Evolutionary conservation across 768 basidiomycete species (phyloP).

Genomic region (Phylloporus arenicola): DNA sequence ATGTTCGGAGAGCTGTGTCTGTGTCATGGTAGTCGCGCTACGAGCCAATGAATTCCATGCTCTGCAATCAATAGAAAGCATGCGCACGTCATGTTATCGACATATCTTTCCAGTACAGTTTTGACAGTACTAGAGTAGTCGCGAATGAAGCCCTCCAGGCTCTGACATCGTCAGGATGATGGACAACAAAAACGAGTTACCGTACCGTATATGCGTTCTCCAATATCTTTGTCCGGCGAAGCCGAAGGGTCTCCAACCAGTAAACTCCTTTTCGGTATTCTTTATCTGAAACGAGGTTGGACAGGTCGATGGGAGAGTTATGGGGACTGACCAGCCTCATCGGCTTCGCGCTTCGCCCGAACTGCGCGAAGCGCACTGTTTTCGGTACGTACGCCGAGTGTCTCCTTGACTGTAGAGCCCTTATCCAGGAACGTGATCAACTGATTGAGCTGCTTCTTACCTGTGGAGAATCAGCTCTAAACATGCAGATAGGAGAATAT

Average conservation of each 20-base stretch:
- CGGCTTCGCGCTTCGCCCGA: conserved; percentile 81
- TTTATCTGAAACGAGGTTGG: conserved; percentile 50
- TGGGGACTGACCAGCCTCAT: conserved; percentile 68
- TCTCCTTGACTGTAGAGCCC: conserved; percentile 58
- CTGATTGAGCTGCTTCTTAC: conserved; percentile 83
- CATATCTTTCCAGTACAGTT: conserved; percentile 62
- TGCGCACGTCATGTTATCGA: conserved; percentile 65
- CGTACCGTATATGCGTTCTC: conserved; percentile 75
- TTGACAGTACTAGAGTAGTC: conserved; percentile 66
- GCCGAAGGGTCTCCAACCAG: conserved; percentile 85
- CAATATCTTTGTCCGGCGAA: conserved; percentile 76
- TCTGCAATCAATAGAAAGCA: not conserved
- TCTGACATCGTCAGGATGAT: conserved; percentile 40
- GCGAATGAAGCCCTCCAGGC: conserved; percentile 71
- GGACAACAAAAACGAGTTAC: not conserved
- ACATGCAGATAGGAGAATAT: not conserved
- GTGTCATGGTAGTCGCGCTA: conserved; percentile 75
- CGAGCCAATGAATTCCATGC: not conserved
- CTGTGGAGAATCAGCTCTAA: conserved; percentile 30
- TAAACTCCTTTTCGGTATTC: conserved; percentile 88
- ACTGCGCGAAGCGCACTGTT: conserved; percentile 69
- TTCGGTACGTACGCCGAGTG: conserved; percentile 50
- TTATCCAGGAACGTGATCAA: conserved; percentile 84
- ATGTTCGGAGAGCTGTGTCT: conserved; percentile 67
- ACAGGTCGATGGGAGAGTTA: not conserved